Evolutionary conservation across 306 rosid genomes (phyloP).

Genomic region (Ormosia semicastrata): DNA sequence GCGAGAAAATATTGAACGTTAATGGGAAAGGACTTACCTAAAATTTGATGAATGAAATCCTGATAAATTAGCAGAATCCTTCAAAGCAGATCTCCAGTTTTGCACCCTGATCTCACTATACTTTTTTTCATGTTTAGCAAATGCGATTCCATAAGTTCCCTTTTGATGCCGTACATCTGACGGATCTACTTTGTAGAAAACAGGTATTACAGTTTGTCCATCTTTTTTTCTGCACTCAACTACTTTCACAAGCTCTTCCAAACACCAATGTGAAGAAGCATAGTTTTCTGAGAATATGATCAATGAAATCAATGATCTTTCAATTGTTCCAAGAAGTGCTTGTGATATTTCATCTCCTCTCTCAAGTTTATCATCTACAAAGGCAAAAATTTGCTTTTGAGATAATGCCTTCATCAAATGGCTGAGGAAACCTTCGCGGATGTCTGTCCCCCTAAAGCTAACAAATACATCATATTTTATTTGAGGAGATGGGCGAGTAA

Average conservation of each 20-base stretch:
- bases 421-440: not conserved
- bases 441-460: not conserved
- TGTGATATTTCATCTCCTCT: not conserved
- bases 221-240: not conserved
- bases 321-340: not conserved
- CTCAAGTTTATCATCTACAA: not conserved
- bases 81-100: not conserved
- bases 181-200: not conserved
- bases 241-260: not conserved
- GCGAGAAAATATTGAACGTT: no score
- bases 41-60: not conserved
- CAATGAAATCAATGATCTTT: not conserved
- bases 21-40: no score
- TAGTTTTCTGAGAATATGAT: not conserved
- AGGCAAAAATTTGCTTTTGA: not conserved
- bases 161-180: not conserved
- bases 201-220: not conserved
- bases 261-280: not conserved
- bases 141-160: not conserved
- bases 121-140: not conserved
- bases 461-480: not conserved
- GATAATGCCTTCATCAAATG: not conserved
- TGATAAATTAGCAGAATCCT: not conserved
- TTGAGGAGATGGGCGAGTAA: not conserved
- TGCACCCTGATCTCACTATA: not conserved